A percentile compares a stretch with the other conserved stretches of the same genome.
Evolutionary conservation across 495 filamentous ascomycete genomes (phyloP).

Genomic region (Diplogelasinospora grovesii): DNA sequence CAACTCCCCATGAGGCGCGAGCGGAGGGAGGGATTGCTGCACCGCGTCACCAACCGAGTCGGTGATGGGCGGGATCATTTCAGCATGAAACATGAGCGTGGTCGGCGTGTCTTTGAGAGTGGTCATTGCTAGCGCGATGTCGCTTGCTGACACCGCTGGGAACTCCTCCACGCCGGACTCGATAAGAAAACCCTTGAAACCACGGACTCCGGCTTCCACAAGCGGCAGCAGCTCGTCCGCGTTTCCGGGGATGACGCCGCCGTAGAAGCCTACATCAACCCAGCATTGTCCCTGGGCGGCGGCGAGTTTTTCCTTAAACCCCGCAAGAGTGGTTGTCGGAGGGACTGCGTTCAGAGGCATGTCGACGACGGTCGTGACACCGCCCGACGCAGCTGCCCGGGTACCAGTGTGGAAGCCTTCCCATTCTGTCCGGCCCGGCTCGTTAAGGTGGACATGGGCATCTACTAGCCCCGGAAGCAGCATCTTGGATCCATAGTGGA

Average conservation of each 20-base stretch:
- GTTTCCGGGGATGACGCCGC: slow-evolving; percentile 91
- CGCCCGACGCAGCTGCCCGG: slow-evolving; percentile 86
- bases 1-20: slow-evolving; percentile 67
- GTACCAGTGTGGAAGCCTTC: slow-evolving; percentile 96
- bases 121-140: slow-evolving; percentile 72
- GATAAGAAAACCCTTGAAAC: slow-evolving; percentile 97
- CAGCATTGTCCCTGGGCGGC: slow-evolving; percentile 89
- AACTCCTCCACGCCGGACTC: slow-evolving; percentile 97
- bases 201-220: slow-evolving; percentile 77
- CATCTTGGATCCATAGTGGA: slow-evolving; percentile 79
- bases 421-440: slow-evolving; percentile 97
- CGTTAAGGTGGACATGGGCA: slow-evolving; percentile 96
- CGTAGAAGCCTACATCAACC: slow-evolving; percentile 98
- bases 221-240: slow-evolving; percentile 69
- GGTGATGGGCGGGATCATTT: slow-evolving; percentile 89
- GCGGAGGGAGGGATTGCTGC: slow-evolving; percentile 64
- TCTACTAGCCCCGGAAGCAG: slow-evolving; percentile 91
- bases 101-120: slow-evolving; percentile 71
- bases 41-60: slow-evolving; percentile 75
- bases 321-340: slow-evolving; percentile 82
- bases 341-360: slow-evolving; percentile 98
- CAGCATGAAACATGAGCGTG: slow-evolving; percentile 96
- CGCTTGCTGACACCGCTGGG: slow-evolving; percentile 73
- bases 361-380: slow-evolving; percentile 96
- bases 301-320: slow-evolving; percentile 74